Conservation (phyloP, 208 protist genomes). For the Crithidia brevicula region DNA sequence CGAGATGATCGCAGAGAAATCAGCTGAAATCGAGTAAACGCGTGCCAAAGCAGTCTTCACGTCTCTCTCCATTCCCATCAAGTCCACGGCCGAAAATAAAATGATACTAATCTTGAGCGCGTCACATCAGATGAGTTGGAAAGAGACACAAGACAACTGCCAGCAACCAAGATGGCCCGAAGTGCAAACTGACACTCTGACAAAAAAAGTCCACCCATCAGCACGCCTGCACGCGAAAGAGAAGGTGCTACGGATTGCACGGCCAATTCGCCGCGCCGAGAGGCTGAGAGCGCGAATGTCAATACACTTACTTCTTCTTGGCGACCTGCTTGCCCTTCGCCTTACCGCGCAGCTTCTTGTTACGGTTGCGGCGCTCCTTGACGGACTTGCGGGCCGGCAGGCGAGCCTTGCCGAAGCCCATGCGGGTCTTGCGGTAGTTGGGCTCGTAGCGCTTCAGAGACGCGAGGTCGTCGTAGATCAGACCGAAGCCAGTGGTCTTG, state of each 20-base stretch:
- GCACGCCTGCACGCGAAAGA: too few species aligned
- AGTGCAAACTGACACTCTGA: too few species aligned
- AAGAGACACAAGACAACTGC: too few species aligned
- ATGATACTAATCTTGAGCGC: too few species aligned
- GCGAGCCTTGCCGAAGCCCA: conserved; percentile 92
- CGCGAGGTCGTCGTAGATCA: conserved; percentile 99
- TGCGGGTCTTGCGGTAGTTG: conserved; percentile 97
- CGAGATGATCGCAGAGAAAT: too few species aligned
- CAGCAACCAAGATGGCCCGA: too few species aligned
- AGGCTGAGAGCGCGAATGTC: neutral
- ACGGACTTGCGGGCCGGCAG: conserved; percentile 96
- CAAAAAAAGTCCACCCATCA: too few species aligned
- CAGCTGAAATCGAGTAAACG: conserved; percentile 16
- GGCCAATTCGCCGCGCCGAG: neutral
- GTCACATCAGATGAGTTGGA: too few species aligned
- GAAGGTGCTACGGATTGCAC: neutral
- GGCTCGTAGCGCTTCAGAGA: conserved; percentile 97
- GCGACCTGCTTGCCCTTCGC: conserved; percentile 94
- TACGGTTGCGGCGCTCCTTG: conserved; percentile 99
- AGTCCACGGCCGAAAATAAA: too few species aligned
- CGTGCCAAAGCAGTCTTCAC: too few species aligned
- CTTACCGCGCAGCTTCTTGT: conserved; percentile 98
- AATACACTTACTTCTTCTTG: conserved; percentile 92
- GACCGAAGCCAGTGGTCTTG: conserved; percentile 98
- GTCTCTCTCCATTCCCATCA: too few species aligned